Evolutionary conservation across 2,329 filamentous ascomycete genomes (phyloP).

Genomic region (Phaeomoniella chlamydospora): DNA sequence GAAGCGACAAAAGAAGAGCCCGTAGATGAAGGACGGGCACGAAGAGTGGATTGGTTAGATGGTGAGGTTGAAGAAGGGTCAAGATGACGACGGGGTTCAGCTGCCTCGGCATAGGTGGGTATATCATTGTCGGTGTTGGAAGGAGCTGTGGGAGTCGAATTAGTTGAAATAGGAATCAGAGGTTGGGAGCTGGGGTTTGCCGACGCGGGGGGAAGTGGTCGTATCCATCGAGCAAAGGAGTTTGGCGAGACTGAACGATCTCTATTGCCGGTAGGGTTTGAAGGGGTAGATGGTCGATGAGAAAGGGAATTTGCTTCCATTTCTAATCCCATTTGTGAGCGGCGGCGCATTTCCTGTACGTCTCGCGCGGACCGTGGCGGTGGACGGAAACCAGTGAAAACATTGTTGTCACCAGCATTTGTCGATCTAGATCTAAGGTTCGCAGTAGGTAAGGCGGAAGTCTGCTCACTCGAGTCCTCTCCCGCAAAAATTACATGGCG

Average conservation of each 20-base stretch:
- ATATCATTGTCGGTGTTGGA: background rate
- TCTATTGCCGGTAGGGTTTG: background rate
- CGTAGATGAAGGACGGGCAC: background rate
- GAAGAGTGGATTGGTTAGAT: background rate
- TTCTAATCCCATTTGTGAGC: background rate
- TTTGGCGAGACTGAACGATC: background rate
- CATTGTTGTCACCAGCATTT: background rate
- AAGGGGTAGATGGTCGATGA: background rate
- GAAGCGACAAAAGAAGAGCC: background rate
- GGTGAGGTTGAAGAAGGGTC: too few relatives aligned
- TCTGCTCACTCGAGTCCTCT: background rate
- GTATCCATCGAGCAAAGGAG: background rate
- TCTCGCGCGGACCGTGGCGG: too few relatives aligned
- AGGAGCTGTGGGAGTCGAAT: background rate
- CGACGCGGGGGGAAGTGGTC: background rate
- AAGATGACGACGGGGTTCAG: background rate
- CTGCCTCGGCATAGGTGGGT: background rate
- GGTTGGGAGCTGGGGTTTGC: too few relatives aligned
- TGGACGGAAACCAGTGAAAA: background rate
- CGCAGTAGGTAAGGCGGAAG: background rate
- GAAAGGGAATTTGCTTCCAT: background rate
- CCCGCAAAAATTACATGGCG: background rate
- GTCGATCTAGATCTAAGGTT: background rate
- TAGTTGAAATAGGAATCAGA: too few relatives aligned
- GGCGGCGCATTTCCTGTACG: too few relatives aligned